These are phyloP conservation scores for Fusarium lateritium DNA, from an alignment of 2,329 filamentous ascomycete genomes.

Conservation along the genomic window DNA sequence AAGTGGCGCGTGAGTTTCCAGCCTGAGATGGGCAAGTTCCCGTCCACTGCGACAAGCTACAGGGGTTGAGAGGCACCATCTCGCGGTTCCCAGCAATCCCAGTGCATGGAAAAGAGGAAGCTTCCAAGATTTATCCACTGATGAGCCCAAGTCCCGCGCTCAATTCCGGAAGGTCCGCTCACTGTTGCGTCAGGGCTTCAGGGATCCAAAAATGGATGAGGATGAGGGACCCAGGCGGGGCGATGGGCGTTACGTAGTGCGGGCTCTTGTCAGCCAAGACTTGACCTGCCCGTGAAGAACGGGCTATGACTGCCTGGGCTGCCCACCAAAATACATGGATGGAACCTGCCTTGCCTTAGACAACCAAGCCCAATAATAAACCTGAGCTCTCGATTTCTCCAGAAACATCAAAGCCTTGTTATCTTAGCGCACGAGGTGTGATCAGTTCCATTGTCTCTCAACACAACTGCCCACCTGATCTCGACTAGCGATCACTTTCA, in stretches of 20 bases:
- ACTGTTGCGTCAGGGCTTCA: constrained; percentile 40
- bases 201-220: constrained; percentile 33
- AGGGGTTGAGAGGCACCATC: constrained; percentile 28
- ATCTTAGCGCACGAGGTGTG: constrained; percentile 29
- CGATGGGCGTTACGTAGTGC: constrained; percentile 42
- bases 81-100: constrained; percentile 12
- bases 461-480: constrained; percentile 33
- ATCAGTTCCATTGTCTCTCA: constrained; percentile 19
- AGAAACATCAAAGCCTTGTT: constrained; percentile 30
- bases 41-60: constrained; percentile 19
- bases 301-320: constrained; percentile 28
- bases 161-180: constrained; percentile 35
- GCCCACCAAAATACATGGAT: constrained; percentile 6
- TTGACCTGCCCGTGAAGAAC: constrained; percentile 14
- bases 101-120: background rate
- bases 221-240: constrained; percentile 30
- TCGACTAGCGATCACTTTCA: constrained; percentile 5
- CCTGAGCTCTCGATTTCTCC: constrained; percentile 26
- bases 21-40: constrained; percentile 21
- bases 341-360: constrained; percentile 13
- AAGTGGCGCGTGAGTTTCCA: constrained; percentile 32
- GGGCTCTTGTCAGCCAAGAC: constrained; percentile 31
- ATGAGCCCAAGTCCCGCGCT: constrained; percentile 18
- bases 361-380: constrained; percentile 18
- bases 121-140: constrained; percentile 25